Percentiles rank a stretch among this genome's conserved stretches.
Evolutionary conservation across 2,329 filamentous ascomycete genomes (phyloP).

Genomic region (Ophiocordyceps camponoti-leonardi): DNA sequence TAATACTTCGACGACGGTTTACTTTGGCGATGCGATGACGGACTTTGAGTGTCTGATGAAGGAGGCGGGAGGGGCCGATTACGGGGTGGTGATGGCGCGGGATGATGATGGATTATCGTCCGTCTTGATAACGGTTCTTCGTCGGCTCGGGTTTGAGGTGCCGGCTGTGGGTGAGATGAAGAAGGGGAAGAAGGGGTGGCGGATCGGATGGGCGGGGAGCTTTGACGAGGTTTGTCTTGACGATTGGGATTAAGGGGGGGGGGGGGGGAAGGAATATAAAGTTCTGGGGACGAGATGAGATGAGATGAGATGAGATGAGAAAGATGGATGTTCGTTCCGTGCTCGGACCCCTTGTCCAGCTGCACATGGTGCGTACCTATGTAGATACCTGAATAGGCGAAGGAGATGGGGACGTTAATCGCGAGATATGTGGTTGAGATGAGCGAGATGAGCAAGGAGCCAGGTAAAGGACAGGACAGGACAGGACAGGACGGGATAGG

Average conservation of each 20-base stretch:
- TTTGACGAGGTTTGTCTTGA: conserved; percentile 23
- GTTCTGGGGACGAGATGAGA: no score
- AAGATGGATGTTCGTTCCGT: no score
- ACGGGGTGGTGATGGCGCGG: conserved; percentile 29
- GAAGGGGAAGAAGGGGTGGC: neutral
- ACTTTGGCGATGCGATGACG: conserved; percentile 40
- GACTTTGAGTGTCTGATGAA: conserved; percentile 35
- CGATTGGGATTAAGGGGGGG: neutral
- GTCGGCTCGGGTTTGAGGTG: conserved; percentile 19
- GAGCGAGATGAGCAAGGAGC: no score
- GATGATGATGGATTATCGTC: conserved; percentile 13
- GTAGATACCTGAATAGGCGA: no score
- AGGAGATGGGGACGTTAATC: no score
- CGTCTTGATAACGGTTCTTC: conserved; percentile 17
- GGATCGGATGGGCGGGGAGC: conserved; percentile 23
- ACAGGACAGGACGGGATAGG: no score
- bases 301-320: neutral
- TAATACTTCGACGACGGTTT: conserved; percentile 14
- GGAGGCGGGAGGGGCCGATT: conserved; percentile 3
- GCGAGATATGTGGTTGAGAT: no score
- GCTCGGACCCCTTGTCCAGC: no score
- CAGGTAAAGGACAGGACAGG: no score
- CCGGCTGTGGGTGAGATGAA: conserved; percentile 16
- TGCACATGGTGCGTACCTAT: no score
- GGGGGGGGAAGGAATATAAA: neutral